A percentile compares a stretch with the other conserved stretches of the same genome.
Evolutionary conservation across 352 stramenopile species (phyloP).

Genomic region (Globisporangium middletonii): DNA sequence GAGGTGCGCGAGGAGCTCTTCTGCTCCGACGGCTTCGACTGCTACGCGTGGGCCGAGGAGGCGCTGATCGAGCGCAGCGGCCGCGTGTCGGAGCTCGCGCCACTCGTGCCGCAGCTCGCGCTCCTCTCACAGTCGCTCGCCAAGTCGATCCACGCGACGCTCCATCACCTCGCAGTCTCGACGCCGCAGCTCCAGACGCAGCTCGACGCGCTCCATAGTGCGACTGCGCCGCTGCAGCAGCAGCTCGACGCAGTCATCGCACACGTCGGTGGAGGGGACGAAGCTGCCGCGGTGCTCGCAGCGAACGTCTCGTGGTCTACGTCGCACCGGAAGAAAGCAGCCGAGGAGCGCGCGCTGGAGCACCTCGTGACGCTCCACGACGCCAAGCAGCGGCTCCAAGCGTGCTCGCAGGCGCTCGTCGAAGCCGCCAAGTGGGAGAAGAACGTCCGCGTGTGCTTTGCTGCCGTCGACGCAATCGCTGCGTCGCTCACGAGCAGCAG

Average conservation of each 20-base stretch:
- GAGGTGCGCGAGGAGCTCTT: conserved; percentile 45
- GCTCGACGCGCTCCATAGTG: conserved; percentile 39
- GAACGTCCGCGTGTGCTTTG: conserved; percentile 51
- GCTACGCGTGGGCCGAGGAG: conserved; percentile 67
- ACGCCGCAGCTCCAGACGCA: conserved; percentile 47
- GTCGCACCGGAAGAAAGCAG: conserved; percentile 12
- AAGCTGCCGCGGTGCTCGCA: not conserved
- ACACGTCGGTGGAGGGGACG: conserved; percentile 13
- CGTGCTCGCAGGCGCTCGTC: conserved; percentile 61
- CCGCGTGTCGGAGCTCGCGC: conserved; percentile 22
- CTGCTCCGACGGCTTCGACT: conserved; percentile 44
- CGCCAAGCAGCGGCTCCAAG: conserved; percentile 52
- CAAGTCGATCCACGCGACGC: conserved; percentile 40
- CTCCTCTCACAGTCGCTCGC: conserved; percentile 58
- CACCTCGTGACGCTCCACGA: conserved; percentile 65
- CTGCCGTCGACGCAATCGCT: conserved; percentile 31
- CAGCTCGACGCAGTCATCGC: conserved; percentile 39
- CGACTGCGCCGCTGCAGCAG: conserved; percentile 28
- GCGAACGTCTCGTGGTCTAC: conserved; percentile 1
- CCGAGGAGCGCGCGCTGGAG: conserved; percentile 32
- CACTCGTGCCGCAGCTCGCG: conserved; percentile 50
- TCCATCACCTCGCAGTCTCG: conserved; percentile 54
- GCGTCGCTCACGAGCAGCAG: not conserved
- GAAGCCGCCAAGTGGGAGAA: conserved; percentile 61
- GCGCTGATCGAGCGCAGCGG: conserved; percentile 33